Base-by-base conservation (phyloP, 768 basidiomycete species). In the Tulasnella sp. region DNA sequence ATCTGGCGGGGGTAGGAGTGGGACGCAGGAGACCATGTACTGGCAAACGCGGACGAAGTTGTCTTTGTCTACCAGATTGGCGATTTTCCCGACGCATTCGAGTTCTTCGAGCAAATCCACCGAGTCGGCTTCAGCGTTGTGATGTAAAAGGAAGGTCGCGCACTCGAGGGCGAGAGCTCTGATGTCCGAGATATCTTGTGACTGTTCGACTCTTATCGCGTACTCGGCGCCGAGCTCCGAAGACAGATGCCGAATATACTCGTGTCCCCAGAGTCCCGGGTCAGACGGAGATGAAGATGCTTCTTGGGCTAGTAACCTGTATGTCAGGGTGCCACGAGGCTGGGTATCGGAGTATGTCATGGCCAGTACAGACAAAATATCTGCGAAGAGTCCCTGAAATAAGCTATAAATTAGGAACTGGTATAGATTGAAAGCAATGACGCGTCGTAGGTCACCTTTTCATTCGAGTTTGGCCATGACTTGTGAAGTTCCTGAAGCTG, bases 311-410 rank as follows among this genome's bases (percentile, higher is more conserved):
- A 93, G 77, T 21, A 98, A 80, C 49, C 94, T 87, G 74, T 96
- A 98, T 63, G 84, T 82, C 27, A 99, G 83, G 2, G 96, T 99
- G 59, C 95, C 95, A 51, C 96, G 85, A 42, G 92, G 91, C 74
- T 96, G 85, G 17, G 91, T 94, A 73, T 99, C 96, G 8, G 94
- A 97, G 70, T 98, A 98, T 5, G 96, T 99, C 96, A 99, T 99
- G 5, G 95, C 96, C 47, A 99, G 84, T 4, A 97, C 95, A 41
- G 95, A 97, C 26, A 99, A 80, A 62, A 99, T 97, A 67, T 97
- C 94, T 24, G 93, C 93, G 69, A 98, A 94, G 44, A 96, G 80
- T 65, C 87, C 86, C 92, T 96, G 70, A 2, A 23, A 38, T 19
- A 15, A 34, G 9, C 5, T 50, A 64, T 55, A 56, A 9, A 49